Percentiles rank a stretch among this genome's conserved stretches.
Evolutionary conservation across 169 alveolate species (phyloP).

Genomic region (Plasmodium cynomolgi): DNA sequence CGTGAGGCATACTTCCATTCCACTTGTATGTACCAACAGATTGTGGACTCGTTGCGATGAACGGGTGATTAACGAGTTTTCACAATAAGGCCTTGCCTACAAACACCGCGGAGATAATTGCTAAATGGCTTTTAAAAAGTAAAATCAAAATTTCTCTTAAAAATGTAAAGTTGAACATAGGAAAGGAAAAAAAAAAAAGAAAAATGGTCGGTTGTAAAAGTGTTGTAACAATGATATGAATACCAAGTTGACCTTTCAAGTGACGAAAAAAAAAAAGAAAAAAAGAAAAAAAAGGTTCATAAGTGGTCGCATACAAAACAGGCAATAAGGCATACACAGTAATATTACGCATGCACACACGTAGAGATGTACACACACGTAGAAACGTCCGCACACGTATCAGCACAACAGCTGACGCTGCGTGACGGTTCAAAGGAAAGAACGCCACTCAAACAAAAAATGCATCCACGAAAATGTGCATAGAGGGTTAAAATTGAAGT

Average conservation of each 20-base stretch:
- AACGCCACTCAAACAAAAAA: not conserved
- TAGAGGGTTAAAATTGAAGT: not conserved
- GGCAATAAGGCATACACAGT: not conserved
- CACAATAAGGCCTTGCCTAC: not conserved
- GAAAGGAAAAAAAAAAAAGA: not conserved
- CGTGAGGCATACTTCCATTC: not conserved
- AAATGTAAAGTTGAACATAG: not conserved
- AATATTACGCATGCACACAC: not conserved
- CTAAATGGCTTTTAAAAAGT: not conserved
- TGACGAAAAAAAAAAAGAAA: conserved; percentile 5
- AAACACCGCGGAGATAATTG: not conserved
- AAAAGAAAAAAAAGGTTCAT: not conserved
- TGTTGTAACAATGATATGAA: conserved; percentile 4
- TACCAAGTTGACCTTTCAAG: conserved; percentile 8
- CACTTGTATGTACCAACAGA: not conserved
- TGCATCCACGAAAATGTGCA: not conserved
- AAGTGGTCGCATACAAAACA: not conserved
- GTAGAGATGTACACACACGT: not conserved
- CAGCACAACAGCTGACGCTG: not conserved
- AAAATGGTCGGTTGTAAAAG: not conserved
- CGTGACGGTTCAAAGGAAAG: not conserved
- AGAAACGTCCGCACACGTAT: not conserved
- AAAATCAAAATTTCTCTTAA: conserved; percentile 1
- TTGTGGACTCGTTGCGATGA: not conserved
- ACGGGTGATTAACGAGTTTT: not conserved